Base-by-base conservation (phyloP, 2,329 filamentous ascomycete species). In the Apiospora marii region DNA sequence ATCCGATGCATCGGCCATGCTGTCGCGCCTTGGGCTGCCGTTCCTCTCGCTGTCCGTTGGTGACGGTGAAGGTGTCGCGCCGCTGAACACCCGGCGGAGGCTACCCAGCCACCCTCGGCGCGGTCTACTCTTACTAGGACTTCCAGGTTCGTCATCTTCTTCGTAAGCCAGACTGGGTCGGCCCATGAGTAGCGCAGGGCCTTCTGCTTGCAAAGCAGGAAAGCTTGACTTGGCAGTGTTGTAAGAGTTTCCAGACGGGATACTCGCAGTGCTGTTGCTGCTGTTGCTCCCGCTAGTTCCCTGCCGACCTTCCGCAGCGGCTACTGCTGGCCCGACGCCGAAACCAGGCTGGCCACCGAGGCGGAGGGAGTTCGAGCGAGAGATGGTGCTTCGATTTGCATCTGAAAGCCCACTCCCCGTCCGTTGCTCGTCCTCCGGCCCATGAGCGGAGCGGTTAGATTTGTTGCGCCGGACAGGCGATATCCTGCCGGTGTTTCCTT, bases 21-120 rank as follows among this genome's bases (percentile, higher is more conserved):
- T 77, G 72, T 82, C 81, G 13, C 80, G 78, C 44, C 79, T 76
- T 7, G 77, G 78, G 71, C 79, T 80, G 13, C 75, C 75, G 27
- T 79, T 77, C 71, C 48, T 67, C 37, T 74, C 73, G 34, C 74
- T 71, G 27, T 75, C 74, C 68, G 74, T 74, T 61, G 78, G 76
- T 70, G 76, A 80, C 68, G 76, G 77, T 76, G 78, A 77, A 75
- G 81, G 72, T 58, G 71, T 82, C 80, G 67, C 82, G 80, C 87
- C 87, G 53, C 83, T 86, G 69, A 94, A 89, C 14, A 92, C 91
- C 49, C 92, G 87, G 24, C 89, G 87, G 27, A 95, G 81, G 68
- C 90, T 93, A 30, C 92, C 92, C 14, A 95, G 84, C 91, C 92
- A 94, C 34, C 88, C 88, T n/a, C 87, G 83, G 4, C 86, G 82